Evolutionary conservation across 2,329 filamentous ascomycete species (phyloP).

Genomic region (Ophiostoma triangulosporum): DNA sequence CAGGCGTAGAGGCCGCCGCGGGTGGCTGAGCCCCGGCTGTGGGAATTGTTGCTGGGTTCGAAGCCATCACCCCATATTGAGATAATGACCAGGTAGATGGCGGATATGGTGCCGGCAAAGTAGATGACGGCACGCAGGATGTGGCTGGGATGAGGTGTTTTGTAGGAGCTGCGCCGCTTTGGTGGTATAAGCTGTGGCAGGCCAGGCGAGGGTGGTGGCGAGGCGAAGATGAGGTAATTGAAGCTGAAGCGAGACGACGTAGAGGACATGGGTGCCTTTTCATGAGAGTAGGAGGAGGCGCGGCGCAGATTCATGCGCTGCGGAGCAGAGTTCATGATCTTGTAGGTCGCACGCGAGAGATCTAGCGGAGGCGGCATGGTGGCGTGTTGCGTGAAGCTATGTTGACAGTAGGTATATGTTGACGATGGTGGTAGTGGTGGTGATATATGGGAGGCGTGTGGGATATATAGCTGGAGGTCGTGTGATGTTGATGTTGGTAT

Average conservation of each 20-base stretch:
- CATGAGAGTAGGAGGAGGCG: slow-evolving; percentile 42
- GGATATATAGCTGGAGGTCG: not conserved
- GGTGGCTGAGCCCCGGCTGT: not conserved
- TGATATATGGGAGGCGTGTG: not conserved
- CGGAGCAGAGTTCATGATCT: slow-evolving; percentile 37
- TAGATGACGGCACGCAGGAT: slow-evolving; percentile 44
- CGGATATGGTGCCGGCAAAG: slow-evolving; percentile 32
- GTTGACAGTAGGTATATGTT: not conserved
- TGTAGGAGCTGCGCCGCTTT: slow-evolving; percentile 43
- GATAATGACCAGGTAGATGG: slow-evolving; percentile 35
- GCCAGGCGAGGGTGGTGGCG: slow-evolving; percentile 55
- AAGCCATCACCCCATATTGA: slow-evolving; percentile 17
- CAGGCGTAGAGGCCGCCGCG: slow-evolving; percentile 21
- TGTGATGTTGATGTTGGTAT: not conserved
- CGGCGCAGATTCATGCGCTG: slow-evolving; percentile 46
- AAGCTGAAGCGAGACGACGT: slow-evolving; percentile 51
- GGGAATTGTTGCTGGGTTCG: not conserved
- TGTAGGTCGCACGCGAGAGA: slow-evolving; percentile 24
- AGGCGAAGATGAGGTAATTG: slow-evolving; percentile 52
- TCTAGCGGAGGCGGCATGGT: slow-evolving; percentile 35
- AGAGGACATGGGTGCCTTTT: slow-evolving; percentile 41
- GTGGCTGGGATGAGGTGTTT: slow-evolving; percentile 42
- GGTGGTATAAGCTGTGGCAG: slow-evolving; percentile 50
- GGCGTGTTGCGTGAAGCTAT: slow-evolving; percentile 4
- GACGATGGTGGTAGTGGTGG: not conserved